phyloP scores from a whole-genome alignment of 2,329 filamentous ascomycete species.

The Pseudomassariella vexata region DNA sequence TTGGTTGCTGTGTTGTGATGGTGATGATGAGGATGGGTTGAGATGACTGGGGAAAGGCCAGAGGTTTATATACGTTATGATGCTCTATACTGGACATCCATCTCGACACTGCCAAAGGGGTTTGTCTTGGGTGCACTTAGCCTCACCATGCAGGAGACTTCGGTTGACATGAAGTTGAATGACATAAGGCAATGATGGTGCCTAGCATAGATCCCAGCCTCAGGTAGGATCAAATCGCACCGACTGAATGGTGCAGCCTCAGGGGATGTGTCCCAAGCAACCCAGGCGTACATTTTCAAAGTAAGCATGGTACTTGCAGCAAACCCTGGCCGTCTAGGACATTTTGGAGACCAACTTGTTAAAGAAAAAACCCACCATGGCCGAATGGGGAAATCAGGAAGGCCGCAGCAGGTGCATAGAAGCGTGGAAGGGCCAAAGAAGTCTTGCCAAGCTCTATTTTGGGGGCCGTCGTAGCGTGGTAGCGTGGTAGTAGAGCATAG shows the following conservation, averaged over 20 bases:
- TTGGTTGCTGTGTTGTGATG: constrained; percentile 3
- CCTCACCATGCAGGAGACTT: background rate
- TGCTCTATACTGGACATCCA: background rate
- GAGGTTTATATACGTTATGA: constrained; percentile 7
- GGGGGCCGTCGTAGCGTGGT: background rate
- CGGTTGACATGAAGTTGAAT: background rate
- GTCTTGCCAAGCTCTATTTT: constrained; percentile 4
- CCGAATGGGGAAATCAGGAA: too few relatives aligned
- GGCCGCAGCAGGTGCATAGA: too few relatives aligned
- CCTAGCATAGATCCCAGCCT: constrained; percentile 5
- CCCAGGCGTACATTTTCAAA: too few relatives aligned
- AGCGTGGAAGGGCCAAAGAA: constrained; percentile 4
- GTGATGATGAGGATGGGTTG: constrained; percentile 1
- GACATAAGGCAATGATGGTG: constrained; percentile 3
- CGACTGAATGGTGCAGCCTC: too few relatives aligned
- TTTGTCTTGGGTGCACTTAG: too few relatives aligned
- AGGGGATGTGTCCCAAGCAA: too few relatives aligned
- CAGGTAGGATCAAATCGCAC: background rate
- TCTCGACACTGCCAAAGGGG: too few relatives aligned
- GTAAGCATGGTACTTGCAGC: too few relatives aligned
- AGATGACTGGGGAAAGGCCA: background rate
- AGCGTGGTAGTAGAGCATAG: background rate
- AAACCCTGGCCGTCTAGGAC: too few relatives aligned
- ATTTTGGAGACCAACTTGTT: too few relatives aligned
- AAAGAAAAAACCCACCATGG: too few relatives aligned